Evolutionary conservation across 768 basidiomycete genomes (phyloP).

Genomic region (Nidularia sp.): DNA sequence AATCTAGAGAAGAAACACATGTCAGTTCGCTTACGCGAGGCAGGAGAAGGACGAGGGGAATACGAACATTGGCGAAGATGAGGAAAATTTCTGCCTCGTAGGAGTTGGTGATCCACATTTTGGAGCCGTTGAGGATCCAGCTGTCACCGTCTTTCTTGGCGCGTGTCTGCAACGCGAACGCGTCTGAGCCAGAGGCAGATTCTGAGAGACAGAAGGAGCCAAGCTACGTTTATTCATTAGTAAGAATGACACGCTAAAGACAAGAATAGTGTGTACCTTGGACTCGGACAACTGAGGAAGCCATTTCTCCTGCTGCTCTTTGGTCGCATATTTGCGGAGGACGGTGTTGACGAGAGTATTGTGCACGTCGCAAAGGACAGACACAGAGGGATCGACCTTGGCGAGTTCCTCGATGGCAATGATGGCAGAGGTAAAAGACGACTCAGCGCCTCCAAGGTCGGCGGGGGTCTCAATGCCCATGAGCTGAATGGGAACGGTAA

Average conservation of each 20-base stretch:
- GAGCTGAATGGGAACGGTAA: constrained; percentile 44
- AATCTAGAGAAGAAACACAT: constrained; percentile 36
- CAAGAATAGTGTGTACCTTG: constrained; percentile 44
- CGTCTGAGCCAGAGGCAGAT: constrained; percentile 90
- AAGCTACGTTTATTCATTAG: constrained; percentile 45
- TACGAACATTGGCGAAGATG: constrained; percentile 87
- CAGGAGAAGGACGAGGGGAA: neutral
- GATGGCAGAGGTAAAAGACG: constrained; percentile 91
- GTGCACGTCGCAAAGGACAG: constrained; percentile 96
- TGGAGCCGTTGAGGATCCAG: constrained; percentile 92
- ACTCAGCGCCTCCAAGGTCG: constrained; percentile 83
- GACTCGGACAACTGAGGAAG: constrained; percentile 76
- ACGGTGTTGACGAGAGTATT: constrained; percentile 98
- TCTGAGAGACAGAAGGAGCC: constrained; percentile 97
- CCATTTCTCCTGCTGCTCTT: constrained; percentile 85
- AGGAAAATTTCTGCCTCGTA: constrained; percentile 88
- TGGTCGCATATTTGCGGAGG: constrained; percentile 78
- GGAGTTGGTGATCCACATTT: constrained; percentile 99
- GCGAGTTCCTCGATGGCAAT: constrained; percentile 98
- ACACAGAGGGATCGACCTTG: constrained; percentile 93
- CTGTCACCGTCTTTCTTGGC: constrained; percentile 83
- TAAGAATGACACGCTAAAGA: neutral
- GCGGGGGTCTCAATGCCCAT: constrained; percentile 96
- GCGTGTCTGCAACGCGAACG: constrained; percentile 92
- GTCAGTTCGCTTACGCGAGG: too few relatives aligned